These are phyloP conservation scores for Berberis vulgaris DNA, from an alignment of 164 flowering plant genomes.

Conservation along the genomic window DNA sequence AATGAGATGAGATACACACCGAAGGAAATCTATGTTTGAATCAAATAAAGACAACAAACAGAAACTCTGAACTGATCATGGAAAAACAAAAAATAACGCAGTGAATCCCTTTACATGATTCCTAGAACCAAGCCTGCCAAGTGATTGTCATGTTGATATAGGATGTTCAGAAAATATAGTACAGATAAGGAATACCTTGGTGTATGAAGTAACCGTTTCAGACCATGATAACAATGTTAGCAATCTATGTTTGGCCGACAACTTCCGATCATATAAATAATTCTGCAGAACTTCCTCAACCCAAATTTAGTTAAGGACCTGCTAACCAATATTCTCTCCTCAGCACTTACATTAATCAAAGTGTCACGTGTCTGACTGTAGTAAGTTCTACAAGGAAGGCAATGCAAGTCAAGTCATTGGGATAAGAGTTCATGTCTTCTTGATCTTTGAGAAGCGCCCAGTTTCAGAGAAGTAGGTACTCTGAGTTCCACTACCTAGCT, in stretches of 20 bases:
- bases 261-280: neutral
- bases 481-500: constrained; percentile 88
- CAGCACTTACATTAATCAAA: constrained; percentile 1
- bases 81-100: too few relatives aligned
- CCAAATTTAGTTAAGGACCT: neutral
- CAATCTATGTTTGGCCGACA: neutral
- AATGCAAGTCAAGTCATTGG: neutral
- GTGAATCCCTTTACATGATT: too few relatives aligned
- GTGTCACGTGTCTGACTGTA: neutral
- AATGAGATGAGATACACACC: too few relatives aligned
- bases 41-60: too few relatives aligned
- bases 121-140: too few relatives aligned
- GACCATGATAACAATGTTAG: neutral
- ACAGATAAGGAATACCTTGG: neutral
- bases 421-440: constrained; percentile 36
- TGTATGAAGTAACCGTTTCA: neutral
- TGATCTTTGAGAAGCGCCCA: constrained; percentile 93
- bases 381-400: neutral
- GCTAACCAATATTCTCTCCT: neutral
- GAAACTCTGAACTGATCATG: too few relatives aligned
- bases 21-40: too few relatives aligned
- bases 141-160: too few relatives aligned
- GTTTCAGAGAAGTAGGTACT: constrained; percentile 96
- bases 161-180: neutral
- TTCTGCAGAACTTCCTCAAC: neutral